A percentile compares a stretch with the other conserved stretches of the same genome.
Conservation (phyloP, 768 basidiomycete genomes). For the Gelatoporia subvermispora region DNA sequence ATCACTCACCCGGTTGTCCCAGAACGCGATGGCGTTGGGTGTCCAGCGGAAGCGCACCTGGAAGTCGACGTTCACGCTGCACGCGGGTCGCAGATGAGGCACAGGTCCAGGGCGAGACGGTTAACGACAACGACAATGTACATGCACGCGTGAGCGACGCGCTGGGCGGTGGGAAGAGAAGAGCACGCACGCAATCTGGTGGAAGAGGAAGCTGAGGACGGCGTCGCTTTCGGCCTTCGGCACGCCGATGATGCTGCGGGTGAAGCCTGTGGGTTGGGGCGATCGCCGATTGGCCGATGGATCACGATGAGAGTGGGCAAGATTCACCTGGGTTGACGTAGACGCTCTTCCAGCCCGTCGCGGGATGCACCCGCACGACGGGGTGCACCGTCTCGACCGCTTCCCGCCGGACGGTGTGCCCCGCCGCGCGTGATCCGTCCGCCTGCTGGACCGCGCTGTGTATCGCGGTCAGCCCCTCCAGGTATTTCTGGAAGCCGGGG, state of each 20-base stretch:
- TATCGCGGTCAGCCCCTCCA: conserved; percentile 68
- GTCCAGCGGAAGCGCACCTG: conserved; percentile 80
- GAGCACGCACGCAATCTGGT: conserved; percentile 40
- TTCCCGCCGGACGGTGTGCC: conserved; percentile 64
- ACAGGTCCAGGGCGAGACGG: no score
- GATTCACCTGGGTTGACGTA: conserved; percentile 70
- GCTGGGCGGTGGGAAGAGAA: background rate
- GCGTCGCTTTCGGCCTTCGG: conserved; percentile 81
- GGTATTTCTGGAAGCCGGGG: conserved; percentile 66
- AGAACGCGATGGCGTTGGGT: conserved; percentile 72
- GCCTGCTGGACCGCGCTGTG: conserved; percentile 79
- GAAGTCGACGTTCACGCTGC: conserved; percentile 60
- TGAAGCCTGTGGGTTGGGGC: conserved; percentile 50
- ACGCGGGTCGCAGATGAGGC: background rate
- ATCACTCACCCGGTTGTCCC: conserved; percentile 72
- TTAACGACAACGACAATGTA: no score
- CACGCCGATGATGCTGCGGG: conserved; percentile 69
- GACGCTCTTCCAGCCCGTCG: conserved; percentile 79
- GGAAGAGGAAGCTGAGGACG: conserved; percentile 66
- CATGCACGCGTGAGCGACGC: background rate
- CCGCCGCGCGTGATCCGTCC: conserved; percentile 65
- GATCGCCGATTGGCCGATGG: background rate
- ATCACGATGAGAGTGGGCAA: background rate
- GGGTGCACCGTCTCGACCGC: conserved; percentile 72
- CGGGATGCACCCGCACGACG: conserved; percentile 79